Evolutionary conservation across 2,329 filamentous ascomycete genomes (phyloP).

Genomic region (Ceratocystis papillata): DNA sequence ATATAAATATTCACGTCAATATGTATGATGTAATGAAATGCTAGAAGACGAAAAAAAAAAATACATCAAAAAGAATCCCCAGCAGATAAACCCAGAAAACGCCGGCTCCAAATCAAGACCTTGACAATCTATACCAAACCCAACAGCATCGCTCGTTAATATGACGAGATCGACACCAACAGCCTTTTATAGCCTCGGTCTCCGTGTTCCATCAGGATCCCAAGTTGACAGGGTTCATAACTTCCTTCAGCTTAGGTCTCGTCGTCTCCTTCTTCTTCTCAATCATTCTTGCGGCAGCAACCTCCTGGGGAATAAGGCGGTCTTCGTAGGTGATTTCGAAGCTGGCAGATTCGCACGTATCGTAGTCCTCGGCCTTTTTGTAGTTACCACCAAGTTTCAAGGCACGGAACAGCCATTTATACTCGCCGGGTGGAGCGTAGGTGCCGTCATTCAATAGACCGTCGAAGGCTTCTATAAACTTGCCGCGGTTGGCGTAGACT

Average conservation of each 20-base stretch:
- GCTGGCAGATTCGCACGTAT: conserved; percentile 34
- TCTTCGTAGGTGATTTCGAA: conserved; percentile 39
- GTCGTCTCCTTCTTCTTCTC: background rate
- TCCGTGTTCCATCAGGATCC: background rate
- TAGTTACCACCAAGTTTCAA: conserved; percentile 43
- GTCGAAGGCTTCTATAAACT: conserved; percentile 33
- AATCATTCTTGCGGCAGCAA: background rate
- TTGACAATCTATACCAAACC: background rate
- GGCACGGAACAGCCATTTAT: conserved; percentile 41
- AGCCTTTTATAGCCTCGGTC: background rate
- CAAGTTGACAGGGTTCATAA: background rate
- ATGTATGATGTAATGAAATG: background rate
- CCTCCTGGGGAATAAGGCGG: background rate
- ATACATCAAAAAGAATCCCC: background rate
- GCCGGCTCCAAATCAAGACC: background rate
- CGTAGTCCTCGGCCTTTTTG: conserved; percentile 38
- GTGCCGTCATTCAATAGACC: conserved; percentile 39
- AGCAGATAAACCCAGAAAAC: background rate
- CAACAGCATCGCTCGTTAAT: background rate
- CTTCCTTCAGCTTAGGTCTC: background rate
- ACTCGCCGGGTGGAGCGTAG: conserved; percentile 40
- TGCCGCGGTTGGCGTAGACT: conserved; percentile 28
- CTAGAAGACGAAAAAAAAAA: background rate
- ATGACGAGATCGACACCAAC: background rate
- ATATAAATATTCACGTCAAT: background rate